These are phyloP conservation scores for Xerocomus brunneocitrinus DNA, from an alignment of 768 basidiomycete species.

Conservation along the genomic window DNA sequence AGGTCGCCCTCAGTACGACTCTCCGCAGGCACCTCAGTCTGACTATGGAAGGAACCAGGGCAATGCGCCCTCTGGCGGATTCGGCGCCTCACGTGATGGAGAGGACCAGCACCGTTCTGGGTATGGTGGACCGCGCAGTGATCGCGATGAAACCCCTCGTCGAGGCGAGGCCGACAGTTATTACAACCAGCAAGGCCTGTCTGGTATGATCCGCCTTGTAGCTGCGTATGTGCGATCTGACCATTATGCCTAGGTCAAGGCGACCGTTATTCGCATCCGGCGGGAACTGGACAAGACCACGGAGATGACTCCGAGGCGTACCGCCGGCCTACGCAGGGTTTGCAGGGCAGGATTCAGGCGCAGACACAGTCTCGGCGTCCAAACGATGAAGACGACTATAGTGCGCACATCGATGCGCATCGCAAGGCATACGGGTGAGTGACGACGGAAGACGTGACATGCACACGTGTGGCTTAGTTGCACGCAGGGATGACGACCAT, in stretches of 20 bases:
- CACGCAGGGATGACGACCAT: constrained; percentile 13
- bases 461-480: background rate
- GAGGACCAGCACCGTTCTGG: constrained; percentile 7
- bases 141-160: constrained; percentile 4
- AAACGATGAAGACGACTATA: constrained; percentile 11
- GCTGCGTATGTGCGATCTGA: constrained; percentile 3
- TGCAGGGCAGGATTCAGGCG: constrained; percentile 20
- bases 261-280: constrained; percentile 18
- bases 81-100: constrained; percentile 7
- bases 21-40: background rate
- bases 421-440: constrained; percentile 31
- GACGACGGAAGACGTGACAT: background rate
- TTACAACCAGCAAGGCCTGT: constrained; percentile 8
- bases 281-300: constrained; percentile 15
- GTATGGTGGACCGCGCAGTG: background rate
- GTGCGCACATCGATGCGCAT: constrained; percentile 24
- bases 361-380: constrained; percentile 7
- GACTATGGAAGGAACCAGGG: constrained; percentile 4
- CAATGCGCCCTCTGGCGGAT: constrained; percentile 17
- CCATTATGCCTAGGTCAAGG: constrained; percentile 5
- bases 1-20: constrained; percentile 8
- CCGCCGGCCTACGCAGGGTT: constrained; percentile 19
- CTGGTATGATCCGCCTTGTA: constrained; percentile 2
- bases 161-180: constrained; percentile 19
- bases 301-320: constrained; percentile 18